phyloP scores from a whole-genome alignment of 2,329 filamentous ascomycete genomes.

The Cladosporium velox region DNA sequence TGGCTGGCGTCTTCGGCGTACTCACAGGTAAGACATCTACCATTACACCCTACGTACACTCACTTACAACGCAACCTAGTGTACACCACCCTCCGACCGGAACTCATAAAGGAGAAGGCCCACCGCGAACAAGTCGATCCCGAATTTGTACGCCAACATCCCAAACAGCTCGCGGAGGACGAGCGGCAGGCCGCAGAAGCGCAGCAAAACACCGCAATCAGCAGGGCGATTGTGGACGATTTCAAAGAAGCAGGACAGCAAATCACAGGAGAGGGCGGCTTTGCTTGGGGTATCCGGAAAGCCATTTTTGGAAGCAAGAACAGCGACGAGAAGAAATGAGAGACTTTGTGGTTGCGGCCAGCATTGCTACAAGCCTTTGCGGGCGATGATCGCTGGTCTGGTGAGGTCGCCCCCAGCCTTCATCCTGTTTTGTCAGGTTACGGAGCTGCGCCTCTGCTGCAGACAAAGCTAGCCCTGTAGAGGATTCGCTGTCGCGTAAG shows the following conservation, averaged over 20 bases:
- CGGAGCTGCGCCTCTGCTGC: background rate
- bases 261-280: background rate
- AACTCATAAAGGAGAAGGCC: slow-evolving; percentile 16
- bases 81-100: slow-evolving; percentile 12
- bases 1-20: slow-evolving; percentile 12
- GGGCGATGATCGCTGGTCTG: background rate
- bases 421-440: too few species aligned
- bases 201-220: slow-evolving; percentile 12
- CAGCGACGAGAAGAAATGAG: slow-evolving; percentile 12
- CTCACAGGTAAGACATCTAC: background rate
- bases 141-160: background rate
- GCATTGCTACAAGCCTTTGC: background rate
- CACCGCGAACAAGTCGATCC: slow-evolving; percentile 11
- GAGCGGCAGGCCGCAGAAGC: slow-evolving; percentile 8
- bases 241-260: slow-evolving; percentile 17
- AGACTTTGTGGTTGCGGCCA: background rate
- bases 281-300: slow-evolving; percentile 17
- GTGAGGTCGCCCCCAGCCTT: background rate
- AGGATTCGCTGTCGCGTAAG: background rate
- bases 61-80: background rate
- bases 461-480: background rate
- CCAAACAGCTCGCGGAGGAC: slow-evolving; percentile 4
- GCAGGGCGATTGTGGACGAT: slow-evolving; percentile 17
- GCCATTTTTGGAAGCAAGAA: slow-evolving; percentile 10
- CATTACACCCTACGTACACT: background rate